Evolutionary conservation across 257 asterid genomes (phyloP), one percentile per base, ranked within the genome.

Genomic region (Nicotiana tomentosiformis): DNA sequence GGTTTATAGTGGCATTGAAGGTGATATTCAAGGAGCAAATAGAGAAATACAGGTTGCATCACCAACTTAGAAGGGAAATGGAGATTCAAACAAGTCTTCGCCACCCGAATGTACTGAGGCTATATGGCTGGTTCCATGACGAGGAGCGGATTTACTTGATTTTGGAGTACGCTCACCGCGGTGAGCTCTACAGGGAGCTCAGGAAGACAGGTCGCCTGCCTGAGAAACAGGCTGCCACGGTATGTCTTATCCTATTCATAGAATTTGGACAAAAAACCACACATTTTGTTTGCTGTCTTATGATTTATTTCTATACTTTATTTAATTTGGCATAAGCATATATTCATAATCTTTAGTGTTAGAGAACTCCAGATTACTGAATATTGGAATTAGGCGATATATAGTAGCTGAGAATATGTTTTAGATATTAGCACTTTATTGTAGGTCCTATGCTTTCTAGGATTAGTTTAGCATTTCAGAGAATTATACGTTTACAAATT

Each of bases 81-180:
- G 97, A 93, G 89, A 96, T 96, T 81, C 98, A 96, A 53, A 90
- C 85, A 10, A 81, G 85, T 86, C 97, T 93, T 79, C 88, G 89
- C 20, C 99, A 93, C 79, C 98, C 98, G 7, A 96, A 94, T 60
- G 92, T 96, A 53, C 85, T 96, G 83, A 87, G 96, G 66, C 91
- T 96, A 14, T 89, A 85, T 78, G 99, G 98, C n/a, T 96, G 99
- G 99, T 96, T 94, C 78, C 95, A 93, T 23, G 99, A 96, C 20
- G 86, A 82, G 2, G 92, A 91, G 33, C 91, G 99, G 64, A 90
- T 96, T 62, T 91, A 88, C 86, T 77, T 96, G 83, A 94, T 96
- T 83, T 82, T 96, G 90, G 99, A 96, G 91, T 96, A 94, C 15
- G 97, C 97, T 76, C 95, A 90, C 56, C 82, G 93, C 4, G 99